Evolutionary conservation across 2,329 filamentous ascomycete species (phyloP).

Genomic region (Cercospora sesami): DNA sequence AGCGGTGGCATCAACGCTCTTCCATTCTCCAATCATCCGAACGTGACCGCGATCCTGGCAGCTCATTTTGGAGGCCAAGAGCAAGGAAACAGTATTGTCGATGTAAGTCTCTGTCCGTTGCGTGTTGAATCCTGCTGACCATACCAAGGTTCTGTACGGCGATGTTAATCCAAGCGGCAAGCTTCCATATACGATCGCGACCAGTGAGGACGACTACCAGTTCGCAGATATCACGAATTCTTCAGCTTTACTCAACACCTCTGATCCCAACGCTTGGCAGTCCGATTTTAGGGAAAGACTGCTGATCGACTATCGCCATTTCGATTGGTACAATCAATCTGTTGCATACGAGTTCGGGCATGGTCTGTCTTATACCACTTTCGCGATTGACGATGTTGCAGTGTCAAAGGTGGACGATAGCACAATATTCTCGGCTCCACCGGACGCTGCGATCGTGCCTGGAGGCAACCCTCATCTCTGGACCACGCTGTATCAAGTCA

Average conservation of each 20-base stretch:
- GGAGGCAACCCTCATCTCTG: constrained; percentile 68
- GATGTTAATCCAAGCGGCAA: constrained; percentile 2
- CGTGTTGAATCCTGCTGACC: neutral
- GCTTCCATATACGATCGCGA: constrained; percentile 83
- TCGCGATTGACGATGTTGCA: constrained; percentile 24
- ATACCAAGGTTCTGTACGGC: constrained; percentile 1
- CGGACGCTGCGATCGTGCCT: constrained; percentile 41
- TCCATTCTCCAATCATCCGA: constrained; percentile 45
- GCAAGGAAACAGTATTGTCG: constrained; percentile 75
- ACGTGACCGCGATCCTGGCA: constrained; percentile 73
- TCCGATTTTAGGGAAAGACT: constrained; percentile 55
- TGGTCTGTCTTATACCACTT: constrained; percentile 34
- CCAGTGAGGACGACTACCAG: constrained; percentile 50
- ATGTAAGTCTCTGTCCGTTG: constrained; percentile 40
- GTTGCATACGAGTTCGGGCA: constrained; percentile 37
- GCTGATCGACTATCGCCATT: constrained; percentile 56
- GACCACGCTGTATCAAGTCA: constrained; percentile 53
- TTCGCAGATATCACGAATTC: constrained; percentile 42
- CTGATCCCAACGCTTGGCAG: constrained; percentile 47
- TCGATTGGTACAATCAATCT: constrained; percentile 44
- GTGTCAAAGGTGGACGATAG: constrained; percentile 15
- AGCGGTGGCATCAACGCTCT: constrained; percentile 57
- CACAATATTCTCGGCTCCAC: constrained; percentile 58
- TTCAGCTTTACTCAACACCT: constrained; percentile 36
- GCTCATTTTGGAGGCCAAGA: constrained; percentile 85